These are phyloP conservation scores for Phialophora macrospora DNA, from an alignment of 2,329 filamentous ascomycete genomes.

Conservation along the genomic window DNA sequence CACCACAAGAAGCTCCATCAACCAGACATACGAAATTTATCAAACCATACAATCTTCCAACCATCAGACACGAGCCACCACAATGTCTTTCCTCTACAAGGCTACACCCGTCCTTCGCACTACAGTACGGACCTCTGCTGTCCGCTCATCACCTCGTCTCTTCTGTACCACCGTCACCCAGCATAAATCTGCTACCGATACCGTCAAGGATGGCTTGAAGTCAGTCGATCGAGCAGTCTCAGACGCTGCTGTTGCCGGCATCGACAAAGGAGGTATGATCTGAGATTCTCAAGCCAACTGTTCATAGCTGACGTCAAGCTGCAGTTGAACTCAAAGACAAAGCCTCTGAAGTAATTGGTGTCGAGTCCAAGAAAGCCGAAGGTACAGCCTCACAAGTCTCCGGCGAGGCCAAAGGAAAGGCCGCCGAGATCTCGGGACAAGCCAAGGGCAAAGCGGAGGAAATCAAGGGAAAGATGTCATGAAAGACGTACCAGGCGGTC, in stretches of 20 bases:
- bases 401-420: constrained; percentile 46
- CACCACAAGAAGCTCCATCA: not conserved
- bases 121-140: constrained; percentile 31
- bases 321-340: constrained; percentile 59
- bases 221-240: constrained; percentile 61
- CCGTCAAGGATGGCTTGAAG: constrained; percentile 64
- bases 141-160: constrained; percentile 36
- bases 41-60: not conserved
- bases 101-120: constrained; percentile 40
- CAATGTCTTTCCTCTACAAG: constrained; percentile 48
- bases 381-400: constrained; percentile 49
- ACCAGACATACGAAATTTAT: not conserved
- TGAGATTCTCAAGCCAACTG: not conserved
- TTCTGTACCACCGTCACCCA: constrained; percentile 59
- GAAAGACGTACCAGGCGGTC: constrained; percentile 2
- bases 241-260: constrained; percentile 63
- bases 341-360: constrained; percentile 49
- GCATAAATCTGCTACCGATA: constrained; percentile 60
- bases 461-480: constrained; percentile 41
- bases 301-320: constrained; percentile 15
- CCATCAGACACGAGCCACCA: constrained; percentile 20
- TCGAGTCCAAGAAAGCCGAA: constrained; percentile 55
- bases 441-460: constrained; percentile 46
- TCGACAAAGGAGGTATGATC: constrained; percentile 65
- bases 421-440: constrained; percentile 38